phyloP scores from a whole-genome alignment of 2,329 filamentous ascomycete genomes.

The Hawksworthiomyces lignivorus region DNA sequence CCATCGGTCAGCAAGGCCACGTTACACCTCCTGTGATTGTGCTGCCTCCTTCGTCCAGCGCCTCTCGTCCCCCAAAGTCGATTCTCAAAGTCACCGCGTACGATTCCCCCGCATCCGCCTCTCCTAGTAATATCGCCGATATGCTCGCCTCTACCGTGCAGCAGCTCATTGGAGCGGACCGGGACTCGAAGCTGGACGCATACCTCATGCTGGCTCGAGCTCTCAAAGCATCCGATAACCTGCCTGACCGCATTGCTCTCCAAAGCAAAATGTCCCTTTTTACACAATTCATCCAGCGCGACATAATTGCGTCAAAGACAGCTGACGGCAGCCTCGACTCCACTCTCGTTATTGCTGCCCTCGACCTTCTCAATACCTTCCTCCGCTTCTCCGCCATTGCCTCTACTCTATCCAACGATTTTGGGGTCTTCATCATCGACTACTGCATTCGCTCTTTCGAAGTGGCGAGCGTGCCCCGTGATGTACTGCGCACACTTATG shows the following conservation, averaged over 20 bases:
- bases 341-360: slow-evolving; percentile 66
- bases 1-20: background rate
- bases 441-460: slow-evolving; percentile 68
- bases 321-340: slow-evolving; percentile 51
- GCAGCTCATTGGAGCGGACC: slow-evolving; percentile 68
- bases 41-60: slow-evolving; percentile 23
- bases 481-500: slow-evolving; percentile 70
- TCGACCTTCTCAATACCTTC: slow-evolving; percentile 70
- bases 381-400: slow-evolving; percentile 67
- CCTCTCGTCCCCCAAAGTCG: slow-evolving; percentile 44
- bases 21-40: slow-evolving; percentile 25
- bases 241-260: slow-evolving; percentile 67
- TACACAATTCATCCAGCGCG: slow-evolving; percentile 74
- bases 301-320: slow-evolving; percentile 56
- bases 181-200: slow-evolving; percentile 70
- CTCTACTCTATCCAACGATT: slow-evolving; percentile 65
- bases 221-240: slow-evolving; percentile 72
- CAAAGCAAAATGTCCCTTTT: slow-evolving; percentile 70
- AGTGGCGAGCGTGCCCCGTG: slow-evolving; percentile 62
- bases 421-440: slow-evolving; percentile 72
- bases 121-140: slow-evolving; percentile 54
- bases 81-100: slow-evolving; percentile 67
- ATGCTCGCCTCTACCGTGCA: slow-evolving; percentile 82
- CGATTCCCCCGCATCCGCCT: slow-evolving; percentile 28
- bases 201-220: slow-evolving; percentile 73